Evolutionary conservation across 257 asterid species (phyloP).

Genomic region (Avicennia marina): DNA sequence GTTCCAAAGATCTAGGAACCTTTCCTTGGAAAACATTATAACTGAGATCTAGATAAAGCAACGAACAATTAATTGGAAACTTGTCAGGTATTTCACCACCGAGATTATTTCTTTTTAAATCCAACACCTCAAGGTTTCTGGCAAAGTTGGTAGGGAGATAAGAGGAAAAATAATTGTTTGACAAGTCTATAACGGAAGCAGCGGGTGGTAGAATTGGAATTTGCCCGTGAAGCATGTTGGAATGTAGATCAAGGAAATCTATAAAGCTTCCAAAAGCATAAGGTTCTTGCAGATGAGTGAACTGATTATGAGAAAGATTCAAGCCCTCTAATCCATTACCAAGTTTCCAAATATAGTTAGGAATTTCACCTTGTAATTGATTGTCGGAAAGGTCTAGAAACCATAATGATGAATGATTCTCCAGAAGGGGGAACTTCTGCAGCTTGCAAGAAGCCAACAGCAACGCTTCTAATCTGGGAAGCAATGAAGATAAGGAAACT

Average conservation of each 20-base stretch:
- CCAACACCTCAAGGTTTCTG: slow-evolving; percentile 19
- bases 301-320: slow-evolving; percentile 49
- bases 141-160: slow-evolving; percentile 34
- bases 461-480: slow-evolving; percentile 29
- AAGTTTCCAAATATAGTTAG: slow-evolving; percentile 48
- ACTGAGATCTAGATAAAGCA: slow-evolving; percentile 44
- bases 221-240: slow-evolving; percentile 35
- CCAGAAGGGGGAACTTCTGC: slow-evolving; percentile 35
- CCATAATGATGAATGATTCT: slow-evolving; percentile 32
- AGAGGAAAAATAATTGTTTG: slow-evolving; percentile 37
- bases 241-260: slow-evolving; percentile 39
- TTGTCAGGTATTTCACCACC: slow-evolving; percentile 35
- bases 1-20: slow-evolving; percentile 39
- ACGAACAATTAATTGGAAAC: slow-evolving; percentile 25
- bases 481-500: slow-evolving; percentile 16
- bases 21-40: slow-evolving; percentile 32
- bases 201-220: slow-evolving; percentile 30
- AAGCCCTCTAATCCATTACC: slow-evolving; percentile 25
- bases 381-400: slow-evolving; percentile 50
- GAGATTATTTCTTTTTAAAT: slow-evolving; percentile 39
- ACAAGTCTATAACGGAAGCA: slow-evolving; percentile 32
- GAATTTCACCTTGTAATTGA: slow-evolving; percentile 45
- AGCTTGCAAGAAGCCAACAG: slow-evolving; percentile 50
- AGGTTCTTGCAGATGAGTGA: too few species aligned
- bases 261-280: slow-evolving; percentile 27